phyloP scores from a whole-genome alignment of 73 alveolate genomes.

The Paramecium primaurelia region DNA sequence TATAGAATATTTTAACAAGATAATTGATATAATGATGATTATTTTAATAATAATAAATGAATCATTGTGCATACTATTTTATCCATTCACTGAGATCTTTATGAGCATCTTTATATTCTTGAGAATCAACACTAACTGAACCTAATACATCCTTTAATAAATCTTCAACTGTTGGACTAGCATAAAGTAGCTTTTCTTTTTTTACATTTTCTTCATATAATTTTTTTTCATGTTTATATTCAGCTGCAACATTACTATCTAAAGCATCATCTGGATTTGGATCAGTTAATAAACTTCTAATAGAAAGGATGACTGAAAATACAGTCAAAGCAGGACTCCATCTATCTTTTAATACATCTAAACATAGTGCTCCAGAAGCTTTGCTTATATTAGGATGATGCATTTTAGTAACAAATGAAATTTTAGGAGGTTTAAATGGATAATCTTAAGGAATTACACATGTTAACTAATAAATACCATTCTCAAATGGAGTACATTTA shows the following conservation, averaged over 20 bases:
- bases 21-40: neutral
- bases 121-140: neutral
- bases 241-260: constrained; percentile 62
- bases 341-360: constrained; percentile 47
- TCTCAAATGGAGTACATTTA: constrained; percentile 58
- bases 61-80: neutral
- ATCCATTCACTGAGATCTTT: neutral
- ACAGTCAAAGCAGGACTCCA: constrained; percentile 66
- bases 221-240: constrained; percentile 34
- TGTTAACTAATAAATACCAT: constrained; percentile 56
- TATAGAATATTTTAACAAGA: too few species aligned
- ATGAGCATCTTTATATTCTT: neutral
- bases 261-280: constrained; percentile 67
- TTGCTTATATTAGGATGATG: constrained; percentile 64
- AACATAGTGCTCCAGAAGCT: constrained; percentile 34
- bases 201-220: neutral
- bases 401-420: constrained; percentile 53
- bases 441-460: constrained; percentile 62
- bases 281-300: constrained; percentile 46
- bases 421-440: constrained; percentile 70
- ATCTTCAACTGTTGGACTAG: constrained; percentile 9
- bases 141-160: constrained; percentile 44
- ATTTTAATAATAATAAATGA: neutral
- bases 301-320: neutral
- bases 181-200: constrained; percentile 11